Evolutionary conservation across 306 rosid species (phyloP).

Genomic region (Quercus robur): DNA sequence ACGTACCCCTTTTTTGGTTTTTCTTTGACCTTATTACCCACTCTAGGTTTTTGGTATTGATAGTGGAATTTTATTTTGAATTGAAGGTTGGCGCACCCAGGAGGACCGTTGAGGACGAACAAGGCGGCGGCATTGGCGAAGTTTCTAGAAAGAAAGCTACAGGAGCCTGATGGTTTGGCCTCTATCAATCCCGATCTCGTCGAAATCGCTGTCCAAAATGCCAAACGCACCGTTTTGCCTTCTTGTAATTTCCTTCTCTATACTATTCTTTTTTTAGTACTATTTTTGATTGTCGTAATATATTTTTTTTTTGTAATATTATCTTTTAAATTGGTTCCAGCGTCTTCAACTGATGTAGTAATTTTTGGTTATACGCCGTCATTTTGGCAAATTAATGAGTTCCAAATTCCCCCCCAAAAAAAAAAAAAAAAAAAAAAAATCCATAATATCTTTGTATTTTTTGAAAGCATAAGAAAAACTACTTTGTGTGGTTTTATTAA

Average conservation of each 20-base stretch:
- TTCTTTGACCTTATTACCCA: not conserved
- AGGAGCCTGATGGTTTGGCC: slow-evolving; percentile 66
- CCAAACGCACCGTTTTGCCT: slow-evolving; percentile 58
- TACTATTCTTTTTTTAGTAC: not conserved
- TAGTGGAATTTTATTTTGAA: not conserved
- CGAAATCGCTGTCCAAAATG: slow-evolving; percentile 66
- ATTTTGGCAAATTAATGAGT: no score
- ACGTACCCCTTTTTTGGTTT: not conserved
- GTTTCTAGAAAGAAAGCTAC: slow-evolving; percentile 73
- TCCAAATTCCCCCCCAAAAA: no score
- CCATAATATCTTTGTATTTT: no score
- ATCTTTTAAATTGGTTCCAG: no score
- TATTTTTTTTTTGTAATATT: no score
- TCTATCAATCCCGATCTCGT: slow-evolving; percentile 67
- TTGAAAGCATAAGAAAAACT: no score
- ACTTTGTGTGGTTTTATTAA: no score
- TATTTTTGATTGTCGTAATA: no score
- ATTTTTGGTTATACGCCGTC: no score
- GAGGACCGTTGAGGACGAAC: slow-evolving; percentile 85
- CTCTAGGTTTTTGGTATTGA: slow-evolving; percentile 4
- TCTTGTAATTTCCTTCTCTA: slow-evolving; percentile 32
- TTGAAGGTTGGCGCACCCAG: slow-evolving; percentile 86
- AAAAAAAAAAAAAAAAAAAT: no score
- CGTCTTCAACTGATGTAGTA: no score
- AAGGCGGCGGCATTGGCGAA: slow-evolving; percentile 92